phyloP scores from a whole-genome alignment of 345 rosid species.

The Draba incana region DNA sequence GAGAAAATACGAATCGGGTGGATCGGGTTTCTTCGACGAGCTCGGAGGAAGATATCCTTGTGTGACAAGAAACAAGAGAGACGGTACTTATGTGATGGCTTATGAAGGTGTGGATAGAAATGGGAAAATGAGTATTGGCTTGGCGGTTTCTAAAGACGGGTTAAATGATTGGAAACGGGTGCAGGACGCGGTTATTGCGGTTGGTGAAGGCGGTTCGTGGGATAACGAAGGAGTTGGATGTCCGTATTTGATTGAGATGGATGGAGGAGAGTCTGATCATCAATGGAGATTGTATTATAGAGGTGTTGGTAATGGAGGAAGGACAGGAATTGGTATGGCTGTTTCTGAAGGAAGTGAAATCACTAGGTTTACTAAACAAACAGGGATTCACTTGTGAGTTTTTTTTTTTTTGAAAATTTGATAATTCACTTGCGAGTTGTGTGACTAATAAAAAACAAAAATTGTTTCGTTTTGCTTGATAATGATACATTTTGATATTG shows the following conservation, averaged over 20 bases:
- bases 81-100: constrained; percentile 71
- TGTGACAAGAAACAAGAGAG: constrained; percentile 59
- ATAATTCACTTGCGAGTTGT: constrained; percentile 46
- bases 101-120: constrained; percentile 61
- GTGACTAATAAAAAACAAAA: neutral
- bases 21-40: constrained; percentile 49
- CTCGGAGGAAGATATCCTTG: constrained; percentile 58
- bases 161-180: constrained; percentile 61
- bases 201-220: constrained; percentile 56
- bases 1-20: constrained; percentile 33
- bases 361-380: constrained; percentile 60
- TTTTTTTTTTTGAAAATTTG: too few species aligned
- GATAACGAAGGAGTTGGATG: constrained; percentile 68
- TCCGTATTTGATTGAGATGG: constrained; percentile 71
- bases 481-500: neutral
- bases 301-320: constrained; percentile 64
- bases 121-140: constrained; percentile 58
- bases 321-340: constrained; percentile 73
- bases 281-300: constrained; percentile 77
- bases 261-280: constrained; percentile 54
- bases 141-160: constrained; percentile 69
- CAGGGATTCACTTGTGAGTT: constrained; percentile 52
- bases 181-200: constrained; percentile 47
- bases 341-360: constrained; percentile 54
- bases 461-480: constrained; percentile 18